Percentiles rank a stretch among this genome's conserved stretches.
These are phyloP conservation scores for Sonneratia caseolaris DNA, from an alignment of 345 rosid species.

Conservation along the genomic window DNA sequence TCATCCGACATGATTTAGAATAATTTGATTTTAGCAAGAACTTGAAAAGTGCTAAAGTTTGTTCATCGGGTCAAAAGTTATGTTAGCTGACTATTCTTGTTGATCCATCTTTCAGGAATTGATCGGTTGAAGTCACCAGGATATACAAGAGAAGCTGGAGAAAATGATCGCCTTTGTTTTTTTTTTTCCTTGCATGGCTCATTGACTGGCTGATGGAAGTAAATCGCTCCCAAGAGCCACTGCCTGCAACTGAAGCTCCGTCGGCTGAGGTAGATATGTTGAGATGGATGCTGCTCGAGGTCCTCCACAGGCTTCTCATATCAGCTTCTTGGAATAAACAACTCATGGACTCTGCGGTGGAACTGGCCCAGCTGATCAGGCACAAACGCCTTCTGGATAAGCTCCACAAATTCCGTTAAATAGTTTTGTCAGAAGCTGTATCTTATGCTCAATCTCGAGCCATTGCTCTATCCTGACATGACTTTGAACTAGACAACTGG, in stretches of 20 bases:
- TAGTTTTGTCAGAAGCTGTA: conserved; percentile 25
- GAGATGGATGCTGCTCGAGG: conserved; percentile 36
- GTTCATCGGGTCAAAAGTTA: background rate
- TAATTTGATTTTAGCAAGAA: background rate
- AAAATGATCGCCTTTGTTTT: conserved; percentile 34
- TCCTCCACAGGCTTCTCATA: conserved; percentile 8
- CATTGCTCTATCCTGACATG: background rate
- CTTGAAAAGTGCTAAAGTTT: background rate
- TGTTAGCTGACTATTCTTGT: background rate
- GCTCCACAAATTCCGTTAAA: conserved; percentile 30
- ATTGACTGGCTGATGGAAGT: conserved; percentile 39
- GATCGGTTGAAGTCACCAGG: conserved; percentile 16
- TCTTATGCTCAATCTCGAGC: background rate
- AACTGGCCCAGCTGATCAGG: conserved; percentile 39
- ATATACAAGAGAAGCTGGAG: conserved; percentile 19
- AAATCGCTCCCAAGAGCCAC: conserved; percentile 23
- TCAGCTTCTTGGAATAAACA: conserved; percentile 29
- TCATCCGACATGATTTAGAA: background rate
- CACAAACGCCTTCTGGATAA: conserved; percentile 31
- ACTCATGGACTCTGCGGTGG: conserved; percentile 42
- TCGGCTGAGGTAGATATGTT: conserved; percentile 20
- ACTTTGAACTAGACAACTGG: background rate
- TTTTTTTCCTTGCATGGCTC: conserved; percentile 56
- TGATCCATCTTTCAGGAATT: conserved; percentile 13
- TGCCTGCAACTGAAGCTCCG: conserved; percentile 20